Percentiles rank a stretch among this genome's conserved stretches.
Evolutionary conservation across 1,284 basidiomycete species (phyloP).

Genomic region (Trametes pubescens): DNA sequence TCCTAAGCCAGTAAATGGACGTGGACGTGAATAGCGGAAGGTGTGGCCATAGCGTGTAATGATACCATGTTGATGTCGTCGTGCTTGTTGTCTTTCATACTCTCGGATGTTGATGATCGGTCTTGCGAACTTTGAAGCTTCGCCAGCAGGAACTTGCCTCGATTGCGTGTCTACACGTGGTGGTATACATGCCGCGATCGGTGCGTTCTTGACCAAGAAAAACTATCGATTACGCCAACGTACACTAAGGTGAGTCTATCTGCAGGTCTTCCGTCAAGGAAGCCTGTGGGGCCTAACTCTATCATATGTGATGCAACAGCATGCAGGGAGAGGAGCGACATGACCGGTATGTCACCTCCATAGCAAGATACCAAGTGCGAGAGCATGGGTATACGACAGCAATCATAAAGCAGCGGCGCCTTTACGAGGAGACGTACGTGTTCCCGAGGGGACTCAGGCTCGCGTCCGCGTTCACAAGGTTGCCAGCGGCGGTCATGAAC

Average conservation of each 20-base stretch:
- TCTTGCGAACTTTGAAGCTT: no score
- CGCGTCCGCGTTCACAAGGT: slow-evolving; percentile 38
- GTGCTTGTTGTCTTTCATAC: slow-evolving; percentile 27
- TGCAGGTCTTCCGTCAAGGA: slow-evolving; percentile 21
- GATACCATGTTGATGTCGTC: slow-evolving; percentile 26
- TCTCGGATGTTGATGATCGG: slow-evolving; percentile 11
- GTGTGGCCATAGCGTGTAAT: slow-evolving; percentile 26
- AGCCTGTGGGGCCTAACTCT: slow-evolving; percentile 7
- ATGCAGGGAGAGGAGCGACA: neutral
- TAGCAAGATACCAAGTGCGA: neutral
- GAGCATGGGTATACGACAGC: slow-evolving; percentile 8
- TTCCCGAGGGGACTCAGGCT: slow-evolving; percentile 31
- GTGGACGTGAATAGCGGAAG: slow-evolving; percentile 13
- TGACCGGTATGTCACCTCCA: slow-evolving; percentile 7
- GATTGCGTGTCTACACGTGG: neutral
- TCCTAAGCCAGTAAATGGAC: slow-evolving; percentile 74
- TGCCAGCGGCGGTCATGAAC: slow-evolving; percentile 41
- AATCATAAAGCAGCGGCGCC: neutral
- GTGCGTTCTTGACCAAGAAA: neutral
- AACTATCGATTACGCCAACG: slow-evolving; percentile 13
- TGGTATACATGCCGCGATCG: neutral
- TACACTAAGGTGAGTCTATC: slow-evolving; percentile 15
- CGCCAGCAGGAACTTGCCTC: neutral
- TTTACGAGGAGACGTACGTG: slow-evolving; percentile 26
- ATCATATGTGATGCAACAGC: slow-evolving; percentile 7